Evolutionary conservation across 345 rosid genomes (phyloP), one percentile per base, ranked within the genome.

Genomic region (Euphorbia pulcherrima): DNA sequence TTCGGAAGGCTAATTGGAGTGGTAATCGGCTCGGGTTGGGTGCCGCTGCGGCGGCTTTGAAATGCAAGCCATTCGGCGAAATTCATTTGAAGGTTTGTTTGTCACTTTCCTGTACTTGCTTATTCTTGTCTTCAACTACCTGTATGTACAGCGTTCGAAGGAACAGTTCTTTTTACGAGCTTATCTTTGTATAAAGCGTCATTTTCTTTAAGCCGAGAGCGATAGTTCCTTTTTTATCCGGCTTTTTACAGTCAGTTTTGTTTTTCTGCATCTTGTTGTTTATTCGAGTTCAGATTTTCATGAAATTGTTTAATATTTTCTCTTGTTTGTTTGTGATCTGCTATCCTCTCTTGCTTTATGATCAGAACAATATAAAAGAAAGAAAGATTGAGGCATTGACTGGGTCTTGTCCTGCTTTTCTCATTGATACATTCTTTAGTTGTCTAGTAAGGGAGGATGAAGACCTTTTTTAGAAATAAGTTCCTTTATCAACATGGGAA

Each of bases 1-100:
- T 94, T 79, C 83, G 80, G 75, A 94, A 94, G 76, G 92, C 89
- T 52, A 80, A 78, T 68, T 86, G 84, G 82, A 82, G 82, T 50
- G 72, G 78, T 26, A 80, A 78, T 50, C 50, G 81, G 23, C 72
- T 79, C 37, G 74, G 84, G 53, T 44, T 57, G n/a, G 67, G 12
- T 5, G 69, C 60, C 26, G 56, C 73, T 26, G 68, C 56, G 0
- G 70, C 80, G 11, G 60, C 83, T 48, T 80, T 72, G 74, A 84
- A 77, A 68, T 87, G 92, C 82, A 88, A 77, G 84, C 97, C 97
- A 17, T 86, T 94, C 16, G 99, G 99, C 35, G 96, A 91, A 83
- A 80, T 91, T 56, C 97, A 91, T 75, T 81, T 92, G 77, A 91
- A 94, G 97, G 98, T 93, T 76, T n/a, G 67, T 33, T 70, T 59